A percentile compares a stretch with the other conserved stretches of the same genome.
Evolutionary conservation across 768 basidiomycete species (phyloP).

Genomic region (Rhizopogon vinicolor): DNA sequence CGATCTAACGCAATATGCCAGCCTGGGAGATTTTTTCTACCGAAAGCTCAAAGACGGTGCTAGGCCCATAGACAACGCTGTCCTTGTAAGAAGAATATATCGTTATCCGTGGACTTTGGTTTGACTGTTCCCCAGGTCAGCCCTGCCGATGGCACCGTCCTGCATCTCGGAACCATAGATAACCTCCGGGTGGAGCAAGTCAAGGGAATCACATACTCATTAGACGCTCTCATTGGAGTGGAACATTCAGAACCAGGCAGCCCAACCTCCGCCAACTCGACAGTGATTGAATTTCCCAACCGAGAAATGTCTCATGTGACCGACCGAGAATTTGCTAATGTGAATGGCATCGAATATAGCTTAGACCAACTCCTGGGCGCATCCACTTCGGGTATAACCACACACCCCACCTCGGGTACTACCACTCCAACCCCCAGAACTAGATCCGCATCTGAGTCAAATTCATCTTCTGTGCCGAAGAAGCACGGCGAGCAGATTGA

Average conservation of each 20-base stretch:
- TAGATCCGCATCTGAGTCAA: constrained; percentile 15
- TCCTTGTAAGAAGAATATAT: constrained; percentile 51
- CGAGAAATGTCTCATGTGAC: constrained; percentile 62
- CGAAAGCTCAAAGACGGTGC: constrained; percentile 76
- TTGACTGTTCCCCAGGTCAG: constrained; percentile 53
- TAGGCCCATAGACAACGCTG: constrained; percentile 72
- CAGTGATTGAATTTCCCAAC: constrained; percentile 38
- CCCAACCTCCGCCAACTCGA: constrained; percentile 36
- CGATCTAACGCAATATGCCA: constrained; percentile 76
- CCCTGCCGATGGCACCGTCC: constrained; percentile 89
- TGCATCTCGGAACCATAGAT: constrained; percentile 87
- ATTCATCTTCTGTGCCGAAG: constrained; percentile 29
- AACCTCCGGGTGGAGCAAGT: constrained; percentile 88
- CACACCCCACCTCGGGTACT: constrained; percentile 36
- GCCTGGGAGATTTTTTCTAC: constrained; percentile 96
- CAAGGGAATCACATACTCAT: constrained; percentile 95
- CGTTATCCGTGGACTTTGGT: neutral
- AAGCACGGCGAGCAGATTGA: constrained; percentile 71
- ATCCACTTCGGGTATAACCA: constrained; percentile 3
- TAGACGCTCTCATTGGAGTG: constrained; percentile 88
- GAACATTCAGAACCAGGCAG: constrained; percentile 42
- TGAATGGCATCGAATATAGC: constrained; percentile 96
- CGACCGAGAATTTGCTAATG: constrained; percentile 89
- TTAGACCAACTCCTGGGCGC: constrained; percentile 84
- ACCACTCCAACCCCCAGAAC: constrained; percentile 18